Evolutionary conservation across 2,329 filamentous ascomycete species (phyloP), one percentile per base, ranked within the genome.

Genomic region (Fusarium sp.): DNA sequence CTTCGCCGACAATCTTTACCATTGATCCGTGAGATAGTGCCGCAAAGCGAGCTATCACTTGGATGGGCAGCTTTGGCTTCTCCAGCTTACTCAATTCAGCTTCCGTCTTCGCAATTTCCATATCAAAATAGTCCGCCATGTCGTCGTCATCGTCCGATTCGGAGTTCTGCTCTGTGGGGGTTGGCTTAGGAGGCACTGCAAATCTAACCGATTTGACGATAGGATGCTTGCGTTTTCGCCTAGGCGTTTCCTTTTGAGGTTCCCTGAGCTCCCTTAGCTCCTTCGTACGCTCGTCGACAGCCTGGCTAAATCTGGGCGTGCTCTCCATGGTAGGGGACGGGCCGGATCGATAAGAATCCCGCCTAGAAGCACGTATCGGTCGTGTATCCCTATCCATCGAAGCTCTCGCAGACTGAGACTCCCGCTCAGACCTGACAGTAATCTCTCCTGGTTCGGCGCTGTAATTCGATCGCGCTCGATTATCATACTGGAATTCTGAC

Each of bases 61-160:
- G 74, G 14, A 39, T 78, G 69, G 57, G 81, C 53, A 59, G 70
- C 59, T 54, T 79, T 66, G 56, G 76, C 67, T 53, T 76, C 67
- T 80, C 76, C 7, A 85, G 70, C 45, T 79, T 80, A 54, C 77
- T 77, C 27, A 87, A 66, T 49, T 83, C 78, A 1, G 73, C 73
- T 57, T 85, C 80, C 2, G 79, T 78, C 67, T 85, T 82, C 37
- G 76, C 71, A 33, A 86, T 84, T 63, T 85, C 76, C 49, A 76
- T 75, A 48, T 81, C 78, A 49, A 87, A 84, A 55, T 83, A 83
- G 47, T 84, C 82, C 15, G 80, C 83, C 75, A 86, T 82, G 39
- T 84, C 81, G 43, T 86, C 84, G 53, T 87, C 84, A 38, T 86
- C 82, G 46, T 86, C 83, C 0, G 82, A 84, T 41, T 82, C 81